Base-by-base conservation (phyloP, 768 basidiomycete genomes). In the Hebeloma cylindrosporum region DNA sequence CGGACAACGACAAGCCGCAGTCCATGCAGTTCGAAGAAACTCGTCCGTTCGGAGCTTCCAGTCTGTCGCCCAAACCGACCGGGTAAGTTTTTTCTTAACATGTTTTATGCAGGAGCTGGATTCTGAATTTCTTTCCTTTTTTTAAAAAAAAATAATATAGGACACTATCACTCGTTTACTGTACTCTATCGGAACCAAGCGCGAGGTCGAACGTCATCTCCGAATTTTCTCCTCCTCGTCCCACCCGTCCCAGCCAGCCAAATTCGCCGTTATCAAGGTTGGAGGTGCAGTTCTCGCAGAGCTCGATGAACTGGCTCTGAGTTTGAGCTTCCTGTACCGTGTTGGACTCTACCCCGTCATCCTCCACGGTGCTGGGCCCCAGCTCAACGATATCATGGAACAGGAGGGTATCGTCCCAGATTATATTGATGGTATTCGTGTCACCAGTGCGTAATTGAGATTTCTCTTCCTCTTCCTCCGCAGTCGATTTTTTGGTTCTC, bases 281-380 rank as follows among this genome's bases (percentile, higher is more conserved):
- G 96, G 96, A 48, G 96, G 96, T 35, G 95, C 91, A 6, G 94
- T 98, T 31, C 77, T 99, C 5, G 88, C 85, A 58, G 81, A 98
- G 48, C 71, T 97, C 40, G 88, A 97, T 51, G 94, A 97, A 53
- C 83, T 99, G 35, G 93, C 94, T 4, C 81, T 94, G 39, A 95
- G 89, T 52, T 77, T 99, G 57, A 94, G 92, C 68, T 99, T 98
- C 75, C 74, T 99, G 47, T 95, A 95, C 69, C 83, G 93, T 23
- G 87, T 99, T 37, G 96, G 96, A 3, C 79, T 99, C n/a, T 99
- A 95, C 70, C 96, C 96, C 0, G 88, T 99, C 48, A 83, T 99
- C 38, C 78, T 99, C 4, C 96, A 99, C 70, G 96, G 96, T 38
- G 95, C 85, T 49, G 95, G 95, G 20, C 95, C 93, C 16, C 94